Base-by-base conservation (phyloP, 148 eudicot genomes). In the Polygonum maritimum region DNA sequence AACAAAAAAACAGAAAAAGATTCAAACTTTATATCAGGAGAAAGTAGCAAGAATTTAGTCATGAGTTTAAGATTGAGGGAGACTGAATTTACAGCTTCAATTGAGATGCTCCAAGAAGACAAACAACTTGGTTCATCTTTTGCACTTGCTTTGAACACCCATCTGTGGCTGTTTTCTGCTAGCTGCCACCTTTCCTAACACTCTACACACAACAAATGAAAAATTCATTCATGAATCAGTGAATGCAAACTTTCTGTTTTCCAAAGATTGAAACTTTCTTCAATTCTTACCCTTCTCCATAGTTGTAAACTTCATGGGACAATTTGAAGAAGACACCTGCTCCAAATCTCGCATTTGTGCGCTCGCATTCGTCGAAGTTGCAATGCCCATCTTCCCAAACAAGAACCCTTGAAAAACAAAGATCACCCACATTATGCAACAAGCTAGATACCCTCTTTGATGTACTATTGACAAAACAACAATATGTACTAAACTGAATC, bases 341-440 rank as follows among this genome's bases (percentile, higher is more conserved):
- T 31, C 69, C 69, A 63, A 63, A 83, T 44, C 85, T 77, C 3
- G 83, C 83, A 80, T 83, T 77, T 22, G 82, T 86, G 16, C 76
- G 77, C 35, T 92, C 74, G 21, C 97, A 88, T 2, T 97, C 92
- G 0, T 86, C 88, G 75, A 92, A 92, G 55, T 92, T 92, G 89
- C 97, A 95, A 76, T 90, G 92, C 9, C 98, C 98, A 88, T 92
- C 98, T 85, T 95, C 98, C 98, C 98, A 95, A 19, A 89, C 98
- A 86, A 95, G 82, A 85, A 95, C 92, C 98, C 98, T 95, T 71
- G 7, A 45, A 16, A 10, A 39, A 4, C 69, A 63, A 63, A 26
- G n/a, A 63, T 31, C 9, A 63, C 40, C 36, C 39, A 12, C 69
- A 31, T 13, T 63, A 63, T 4, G n/a, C 18, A 63, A 26, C 16